Percentiles rank a stretch among this genome's conserved stretches.
These are phyloP conservation scores for Blastobotrys aristatus DNA, from an alignment of 1,139 yeast genomes.

Conservation along the genomic window DNA sequence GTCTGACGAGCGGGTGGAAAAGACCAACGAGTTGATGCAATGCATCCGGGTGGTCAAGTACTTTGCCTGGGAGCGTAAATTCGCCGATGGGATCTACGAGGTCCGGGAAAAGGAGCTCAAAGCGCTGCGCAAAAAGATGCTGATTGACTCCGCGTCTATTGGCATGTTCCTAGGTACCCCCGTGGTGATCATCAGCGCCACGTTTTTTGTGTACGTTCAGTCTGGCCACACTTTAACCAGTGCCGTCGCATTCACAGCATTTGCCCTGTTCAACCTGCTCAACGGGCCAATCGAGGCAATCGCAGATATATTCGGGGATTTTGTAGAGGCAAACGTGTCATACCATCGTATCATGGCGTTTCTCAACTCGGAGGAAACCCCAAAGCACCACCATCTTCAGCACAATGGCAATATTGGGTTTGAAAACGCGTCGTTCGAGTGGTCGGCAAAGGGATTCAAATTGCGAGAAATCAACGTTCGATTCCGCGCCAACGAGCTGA, in stretches of 20 bases:
- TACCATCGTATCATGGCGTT: slow-evolving; percentile 78
- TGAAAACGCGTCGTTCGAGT: slow-evolving; percentile 73
- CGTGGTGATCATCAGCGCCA: slow-evolving; percentile 65
- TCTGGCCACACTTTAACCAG: slow-evolving; percentile 76
- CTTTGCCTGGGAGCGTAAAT: slow-evolving; percentile 92
- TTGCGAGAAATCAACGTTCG: slow-evolving; percentile 56
- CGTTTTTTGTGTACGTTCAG: slow-evolving; percentile 72
- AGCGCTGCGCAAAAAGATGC: slow-evolving; percentile 69
- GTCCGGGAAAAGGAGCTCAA: slow-evolving; percentile 69
- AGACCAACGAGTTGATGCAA: slow-evolving; percentile 87
- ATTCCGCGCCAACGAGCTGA: slow-evolving; percentile 54
- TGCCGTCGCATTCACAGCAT: slow-evolving; percentile 86
- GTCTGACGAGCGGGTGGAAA: slow-evolving; percentile 86
- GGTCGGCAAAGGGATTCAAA: slow-evolving; percentile 40
- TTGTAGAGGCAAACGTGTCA: slow-evolving; percentile 83
- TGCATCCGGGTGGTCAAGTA: slow-evolving; percentile 89
- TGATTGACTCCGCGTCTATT: slow-evolving; percentile 57
- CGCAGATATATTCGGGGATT: slow-evolving; percentile 78
- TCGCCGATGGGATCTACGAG: slow-evolving; percentile 61
- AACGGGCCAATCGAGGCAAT: slow-evolving; percentile 83
- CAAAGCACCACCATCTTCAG: slow-evolving; percentile 56
- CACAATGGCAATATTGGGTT: slow-evolving; percentile 69
- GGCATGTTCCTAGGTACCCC: slow-evolving; percentile 55
- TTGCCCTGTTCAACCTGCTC: slow-evolving; percentile 75
- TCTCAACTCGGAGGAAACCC: slow-evolving; percentile 70